These are phyloP conservation scores for Rhododendron mucronatum DNA, from an alignment of 148 eudicot genomes.

Conservation along the genomic window DNA sequence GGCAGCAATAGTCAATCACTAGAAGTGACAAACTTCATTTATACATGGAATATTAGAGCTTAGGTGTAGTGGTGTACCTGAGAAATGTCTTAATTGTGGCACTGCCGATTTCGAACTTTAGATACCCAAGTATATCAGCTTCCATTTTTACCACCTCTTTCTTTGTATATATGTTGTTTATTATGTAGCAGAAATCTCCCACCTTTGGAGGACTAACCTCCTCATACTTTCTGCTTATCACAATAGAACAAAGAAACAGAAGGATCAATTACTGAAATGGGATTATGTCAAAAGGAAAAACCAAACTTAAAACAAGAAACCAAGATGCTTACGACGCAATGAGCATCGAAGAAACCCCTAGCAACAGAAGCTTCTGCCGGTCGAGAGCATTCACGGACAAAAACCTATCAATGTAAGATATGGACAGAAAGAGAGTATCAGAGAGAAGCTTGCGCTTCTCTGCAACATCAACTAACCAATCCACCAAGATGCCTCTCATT, in stretches of 20 bases:
- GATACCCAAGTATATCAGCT: slow-evolving; percentile 60
- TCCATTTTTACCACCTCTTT: slow-evolving; percentile 85
- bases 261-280: background rate
- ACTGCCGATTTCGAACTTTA: slow-evolving; percentile 64
- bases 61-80: slow-evolving; percentile 22
- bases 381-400: slow-evolving; percentile 43
- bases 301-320: background rate
- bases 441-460: slow-evolving; percentile 71
- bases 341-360: slow-evolving; percentile 79
- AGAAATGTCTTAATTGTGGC: slow-evolving; percentile 71
- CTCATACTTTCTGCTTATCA: slow-evolving; percentile 61
- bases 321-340: slow-evolving; percentile 68
- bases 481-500: slow-evolving; percentile 71
- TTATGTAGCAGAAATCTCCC: slow-evolving; percentile 70
- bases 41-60: background rate
- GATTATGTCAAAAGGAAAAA: background rate
- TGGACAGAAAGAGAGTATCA: slow-evolving; percentile 54
- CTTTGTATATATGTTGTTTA: slow-evolving; percentile 73
- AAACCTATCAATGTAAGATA: slow-evolving; percentile 66
- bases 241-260: background rate
- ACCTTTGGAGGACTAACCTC: slow-evolving; percentile 69
- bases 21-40: background rate
- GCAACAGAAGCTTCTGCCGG: slow-evolving; percentile 62
- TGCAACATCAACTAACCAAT: slow-evolving; percentile 79
- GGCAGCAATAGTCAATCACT: background rate